Base-by-base conservation (phyloP, 1,284 basidiomycete genomes). In the Microbotryomycetes sp. region DNA sequence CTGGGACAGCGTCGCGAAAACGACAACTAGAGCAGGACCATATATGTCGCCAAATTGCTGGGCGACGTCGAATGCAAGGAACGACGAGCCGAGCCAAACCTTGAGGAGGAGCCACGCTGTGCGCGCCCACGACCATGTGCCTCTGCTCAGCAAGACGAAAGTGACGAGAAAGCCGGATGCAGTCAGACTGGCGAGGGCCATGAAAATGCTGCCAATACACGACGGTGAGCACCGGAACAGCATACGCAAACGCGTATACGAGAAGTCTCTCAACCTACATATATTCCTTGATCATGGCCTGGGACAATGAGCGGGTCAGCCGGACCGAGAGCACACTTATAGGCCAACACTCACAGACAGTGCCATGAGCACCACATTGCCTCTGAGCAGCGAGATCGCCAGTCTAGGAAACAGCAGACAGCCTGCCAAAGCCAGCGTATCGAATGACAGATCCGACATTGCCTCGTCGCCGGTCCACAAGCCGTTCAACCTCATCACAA, bases 61-160 rank as follows among this genome's bases (percentile, higher is more conserved):
- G 3, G 71, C 71, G 0, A 62, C 60, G 3, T 72, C 71, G 46
- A 72, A 72, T 18, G 70, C 71, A n/a, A 72, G 55, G 54, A 65
- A 67, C 0, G 62, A 56, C 15, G 55, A 59, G 5, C 62, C 58
- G 21, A 64, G 28, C 21, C 21, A 23, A 41, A 41, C 35, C 57
- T 67, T 67, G 26, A 71, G 56, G 58, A 71, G 56, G 13, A 72
- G 60, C 71, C 71, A 72, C 1, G 63, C 47, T 27, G 67, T 61
- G 18, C 64, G 52, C 2, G 63, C 57, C 4, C 62, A 26, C 15
- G 54, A 45, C 60, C 65, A 62, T 0, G 26, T 53, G 5, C 62
- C 57, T 24, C 41, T 26, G 51, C 53, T 59, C 4, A 72, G 61
- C 21, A 68, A 57, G 35, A 51, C 64, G 41, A 72, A 62, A 0